These are phyloP conservation scores for Pseudopediastrum boryanum DNA, from an alignment of 139 green algal genomes.

Conservation along the genomic window DNA sequence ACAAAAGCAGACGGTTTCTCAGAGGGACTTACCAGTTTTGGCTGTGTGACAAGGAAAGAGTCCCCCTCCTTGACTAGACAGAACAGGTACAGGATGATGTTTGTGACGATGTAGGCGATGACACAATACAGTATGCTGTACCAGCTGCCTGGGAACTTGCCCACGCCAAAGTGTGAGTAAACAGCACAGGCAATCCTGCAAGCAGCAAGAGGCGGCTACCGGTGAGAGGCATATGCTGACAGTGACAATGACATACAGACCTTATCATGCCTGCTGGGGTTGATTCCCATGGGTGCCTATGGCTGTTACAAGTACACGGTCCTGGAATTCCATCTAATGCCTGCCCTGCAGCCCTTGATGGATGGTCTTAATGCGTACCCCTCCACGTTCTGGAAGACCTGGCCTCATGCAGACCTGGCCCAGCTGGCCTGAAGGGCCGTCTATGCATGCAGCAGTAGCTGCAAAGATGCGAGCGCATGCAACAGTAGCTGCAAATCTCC, in stretches of 20 bases:
- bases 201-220: neutral
- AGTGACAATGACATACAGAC: neutral
- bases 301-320: no score
- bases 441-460: no score
- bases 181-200: slow-evolving; percentile 67
- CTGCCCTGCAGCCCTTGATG: no score
- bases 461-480: no score
- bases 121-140: slow-evolving; percentile 68
- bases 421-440: no score
- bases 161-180: slow-evolving; percentile 79
- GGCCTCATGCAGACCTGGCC: no score
- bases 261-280: neutral
- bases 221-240: neutral
- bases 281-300: neutral
- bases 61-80: slow-evolving; percentile 60
- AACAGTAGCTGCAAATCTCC: no score
- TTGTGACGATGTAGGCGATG: slow-evolving; percentile 62
- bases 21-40: slow-evolving; percentile 20
- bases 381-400: no score
- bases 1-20: no score
- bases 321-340: no score
- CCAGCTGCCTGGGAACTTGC: slow-evolving; percentile 71
- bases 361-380: no score
- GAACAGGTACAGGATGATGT: slow-evolving; percentile 59
- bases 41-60: slow-evolving; percentile 61